Conservation (phyloP, 805 yeast species). For the Sugiyamaella americana region DNA sequence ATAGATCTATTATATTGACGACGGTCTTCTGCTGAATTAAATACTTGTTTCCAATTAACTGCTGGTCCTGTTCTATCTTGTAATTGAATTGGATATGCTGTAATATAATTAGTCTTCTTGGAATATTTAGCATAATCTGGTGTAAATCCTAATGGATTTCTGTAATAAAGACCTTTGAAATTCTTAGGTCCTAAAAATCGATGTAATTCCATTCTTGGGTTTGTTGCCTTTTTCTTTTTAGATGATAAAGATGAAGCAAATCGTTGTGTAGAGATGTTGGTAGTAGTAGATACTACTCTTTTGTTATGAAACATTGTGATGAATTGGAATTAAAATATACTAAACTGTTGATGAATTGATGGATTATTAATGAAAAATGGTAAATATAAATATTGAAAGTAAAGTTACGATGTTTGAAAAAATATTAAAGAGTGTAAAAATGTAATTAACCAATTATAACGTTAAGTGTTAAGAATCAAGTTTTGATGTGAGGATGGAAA, state of each 20-base stretch:
- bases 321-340: no score
- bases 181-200: slow-evolving; percentile 79
- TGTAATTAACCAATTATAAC: no score
- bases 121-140: slow-evolving; percentile 75
- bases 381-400: no score
- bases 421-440: no score
- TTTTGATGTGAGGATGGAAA: neutral
- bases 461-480: no score
- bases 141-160: slow-evolving; percentile 70
- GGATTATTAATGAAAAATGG: no score
- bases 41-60: slow-evolving; percentile 28
- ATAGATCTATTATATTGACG: slow-evolving; percentile 1
- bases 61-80: slow-evolving; percentile 23
- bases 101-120: slow-evolving; percentile 40
- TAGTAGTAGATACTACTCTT: neutral
- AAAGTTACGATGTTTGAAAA: no score
- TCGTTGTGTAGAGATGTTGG: neutral
- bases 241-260: slow-evolving; percentile 6
- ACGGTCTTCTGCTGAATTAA: slow-evolving; percentile 16
- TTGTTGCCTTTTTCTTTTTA: slow-evolving; percentile 8
- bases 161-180: slow-evolving; percentile 71
- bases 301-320: no score
- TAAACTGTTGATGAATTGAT: no score
- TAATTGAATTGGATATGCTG: slow-evolving; percentile 27
- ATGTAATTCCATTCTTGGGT: slow-evolving; percentile 37